A percentile compares a stretch with the other conserved stretches of the same genome.
phyloP scores from a whole-genome alignment of 768 basidiomycete genomes.

The Macrolepiota fuliginosa region DNA sequence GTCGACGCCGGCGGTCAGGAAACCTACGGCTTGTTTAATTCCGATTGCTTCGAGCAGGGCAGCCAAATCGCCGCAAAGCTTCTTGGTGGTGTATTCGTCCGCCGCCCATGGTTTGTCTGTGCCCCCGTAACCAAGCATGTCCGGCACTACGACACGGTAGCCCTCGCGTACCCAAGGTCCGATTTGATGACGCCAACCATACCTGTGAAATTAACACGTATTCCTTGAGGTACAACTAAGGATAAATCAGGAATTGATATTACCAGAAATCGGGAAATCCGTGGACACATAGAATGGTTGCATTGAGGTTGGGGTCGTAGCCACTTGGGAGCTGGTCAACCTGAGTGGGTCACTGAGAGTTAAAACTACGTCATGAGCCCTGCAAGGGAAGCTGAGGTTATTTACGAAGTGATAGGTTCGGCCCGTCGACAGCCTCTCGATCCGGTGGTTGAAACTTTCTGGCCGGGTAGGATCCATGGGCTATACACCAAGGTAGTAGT shows the following conservation, averaged over 20 bases:
- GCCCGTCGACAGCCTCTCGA: slow-evolving; percentile 53
- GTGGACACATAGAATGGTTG: slow-evolving; percentile 70
- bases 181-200: slow-evolving; percentile 77
- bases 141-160: slow-evolving; percentile 60
- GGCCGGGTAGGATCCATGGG: slow-evolving; percentile 40
- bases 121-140: slow-evolving; percentile 65
- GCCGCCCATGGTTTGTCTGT: slow-evolving; percentile 59
- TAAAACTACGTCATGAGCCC: neutral
- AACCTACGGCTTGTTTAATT: slow-evolving; percentile 52
- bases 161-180: slow-evolving; percentile 62
- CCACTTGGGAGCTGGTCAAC: slow-evolving; percentile 56
- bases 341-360: slow-evolving; percentile 19
- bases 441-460: slow-evolving; percentile 52
- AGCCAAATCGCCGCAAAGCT: slow-evolving; percentile 58
- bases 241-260: neutral
- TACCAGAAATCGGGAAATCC: slow-evolving; percentile 74
- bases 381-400: slow-evolving; percentile 2
- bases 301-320: slow-evolving; percentile 36
- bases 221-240: neutral
- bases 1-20: neutral
- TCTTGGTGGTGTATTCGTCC: slow-evolving; percentile 57
- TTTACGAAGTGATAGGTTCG: slow-evolving; percentile 65
- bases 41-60: slow-evolving; percentile 60
- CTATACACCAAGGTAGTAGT: no score
- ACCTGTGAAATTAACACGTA: slow-evolving; percentile 35